A percentile compares a stretch with the other conserved stretches of the same genome.
Conservation (phyloP, 805 yeast species). For the Pichia nakasei region DNA sequence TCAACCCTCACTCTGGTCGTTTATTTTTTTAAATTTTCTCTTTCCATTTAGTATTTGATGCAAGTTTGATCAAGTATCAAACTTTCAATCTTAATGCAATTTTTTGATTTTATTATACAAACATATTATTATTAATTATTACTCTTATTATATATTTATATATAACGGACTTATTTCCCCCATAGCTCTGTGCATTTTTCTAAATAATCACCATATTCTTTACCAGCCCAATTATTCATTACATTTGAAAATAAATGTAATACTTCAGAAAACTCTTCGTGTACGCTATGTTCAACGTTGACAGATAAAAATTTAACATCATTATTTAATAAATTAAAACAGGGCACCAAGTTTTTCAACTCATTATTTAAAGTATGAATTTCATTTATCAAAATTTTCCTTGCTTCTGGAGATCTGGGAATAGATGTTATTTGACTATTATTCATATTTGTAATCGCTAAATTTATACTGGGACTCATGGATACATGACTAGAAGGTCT, state of each 20-base stretch:
- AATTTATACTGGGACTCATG: constrained; percentile 29
- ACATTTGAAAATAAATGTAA: constrained; percentile 11
- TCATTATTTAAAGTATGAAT: constrained; percentile 16
- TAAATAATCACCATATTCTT: constrained; percentile 19
- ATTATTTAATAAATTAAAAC: constrained; percentile 33
- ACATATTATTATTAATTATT: too few relatives aligned
- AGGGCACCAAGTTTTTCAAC: constrained; percentile 38
- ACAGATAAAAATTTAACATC: constrained; percentile 38
- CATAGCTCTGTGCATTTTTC: constrained; percentile 10
- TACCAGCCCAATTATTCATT: constrained; percentile 19
- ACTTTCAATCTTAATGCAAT: too few relatives aligned
- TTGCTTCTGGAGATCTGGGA: constrained; percentile 1
- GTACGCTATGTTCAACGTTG: constrained; percentile 34
- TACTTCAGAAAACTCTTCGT: constrained; percentile 13
- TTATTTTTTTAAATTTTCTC: not conserved
- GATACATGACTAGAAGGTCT: constrained; percentile 10
- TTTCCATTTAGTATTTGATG: not conserved
- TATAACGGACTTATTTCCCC: constrained; percentile 6
- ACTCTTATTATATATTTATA: too few relatives aligned
- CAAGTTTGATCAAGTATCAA: too few relatives aligned
- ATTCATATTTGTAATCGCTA: constrained; percentile 22
- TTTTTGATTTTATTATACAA: too few relatives aligned
- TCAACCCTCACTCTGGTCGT: constrained; percentile 53
- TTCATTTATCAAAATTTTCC: constrained; percentile 10
- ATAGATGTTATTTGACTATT: constrained; percentile 8